Conservation (phyloP, 2,329 filamentous ascomycete genomes). For the Ceratocystis cacaofunesta region DNA sequence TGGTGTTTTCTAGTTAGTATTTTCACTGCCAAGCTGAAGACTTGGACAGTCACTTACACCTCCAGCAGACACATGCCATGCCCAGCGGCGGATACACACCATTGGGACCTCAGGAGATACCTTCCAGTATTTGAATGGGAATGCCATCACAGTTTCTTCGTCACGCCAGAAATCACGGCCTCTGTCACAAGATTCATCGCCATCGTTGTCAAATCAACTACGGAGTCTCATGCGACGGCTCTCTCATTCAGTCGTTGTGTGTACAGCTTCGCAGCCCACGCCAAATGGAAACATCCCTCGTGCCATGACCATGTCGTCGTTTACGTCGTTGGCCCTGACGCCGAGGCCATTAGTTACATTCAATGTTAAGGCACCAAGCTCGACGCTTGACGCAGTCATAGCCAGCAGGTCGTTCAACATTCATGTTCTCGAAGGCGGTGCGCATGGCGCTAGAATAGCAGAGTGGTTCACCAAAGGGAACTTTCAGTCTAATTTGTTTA, state of each 20-base stretch:
- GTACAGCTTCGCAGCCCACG: conserved; percentile 30
- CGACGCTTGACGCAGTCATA: conserved; percentile 37
- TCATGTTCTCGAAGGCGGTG: conserved; percentile 37
- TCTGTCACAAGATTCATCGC: neutral
- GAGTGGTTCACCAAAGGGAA: conserved; percentile 39
- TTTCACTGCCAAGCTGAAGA: neutral
- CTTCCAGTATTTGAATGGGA: neutral
- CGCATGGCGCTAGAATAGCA: conserved; percentile 34
- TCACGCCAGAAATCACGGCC: neutral
- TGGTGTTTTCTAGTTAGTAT: neutral
- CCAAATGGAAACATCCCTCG: conserved; percentile 23
- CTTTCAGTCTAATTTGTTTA: conserved; percentile 26
- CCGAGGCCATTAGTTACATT: conserved; percentile 36
- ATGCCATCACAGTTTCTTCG: neutral
- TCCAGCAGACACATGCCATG: neutral
- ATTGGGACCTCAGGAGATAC: no score
- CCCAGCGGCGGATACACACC: neutral
- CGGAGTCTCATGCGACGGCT: conserved; percentile 40
- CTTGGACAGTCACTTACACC: neutral
- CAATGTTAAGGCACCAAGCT: conserved; percentile 42
- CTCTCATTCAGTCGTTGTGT: conserved; percentile 40
- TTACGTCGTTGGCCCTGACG: conserved; percentile 39
- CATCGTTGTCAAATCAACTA: conserved; percentile 30
- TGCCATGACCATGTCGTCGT: conserved; percentile 46
- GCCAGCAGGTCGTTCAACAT: conserved; percentile 36